Conservation (phyloP, 768 basidiomycete genomes). For the Suillus subluteus region DNA sequence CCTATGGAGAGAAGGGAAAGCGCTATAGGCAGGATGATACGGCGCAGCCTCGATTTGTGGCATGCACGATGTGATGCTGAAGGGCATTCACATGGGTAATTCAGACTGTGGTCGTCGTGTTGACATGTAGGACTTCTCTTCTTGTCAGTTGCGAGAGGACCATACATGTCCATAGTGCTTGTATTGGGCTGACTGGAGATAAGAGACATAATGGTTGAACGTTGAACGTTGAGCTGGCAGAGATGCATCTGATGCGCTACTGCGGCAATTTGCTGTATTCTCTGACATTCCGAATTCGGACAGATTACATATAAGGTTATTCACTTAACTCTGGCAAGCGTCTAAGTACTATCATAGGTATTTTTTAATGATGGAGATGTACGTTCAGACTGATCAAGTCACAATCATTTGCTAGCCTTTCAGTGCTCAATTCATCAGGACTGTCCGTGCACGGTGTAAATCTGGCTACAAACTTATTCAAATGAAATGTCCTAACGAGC, state of each 20-base stretch:
- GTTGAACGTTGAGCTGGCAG: not conserved
- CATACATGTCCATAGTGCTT: conserved; percentile 25
- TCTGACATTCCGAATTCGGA: not conserved
- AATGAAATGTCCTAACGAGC: not conserved
- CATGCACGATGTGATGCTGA: conserved; percentile 34
- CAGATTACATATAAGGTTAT: too few species aligned
- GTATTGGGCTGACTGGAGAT: conserved; percentile 32
- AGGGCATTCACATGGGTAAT: conserved; percentile 24
- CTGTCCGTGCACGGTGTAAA: not conserved
- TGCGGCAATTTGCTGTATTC: not conserved
- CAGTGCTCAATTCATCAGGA: not conserved
- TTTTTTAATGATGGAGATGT: too few species aligned
- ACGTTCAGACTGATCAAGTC: not conserved
- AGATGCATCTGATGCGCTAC: not conserved
- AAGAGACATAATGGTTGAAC: conserved; percentile 25
- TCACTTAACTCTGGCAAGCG: not conserved
- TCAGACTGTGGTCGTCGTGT: conserved; percentile 20
- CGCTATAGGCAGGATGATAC: conserved; percentile 40
- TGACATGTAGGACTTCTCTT: conserved; percentile 29
- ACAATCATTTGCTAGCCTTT: not conserved
- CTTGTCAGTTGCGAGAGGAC: conserved; percentile 12
- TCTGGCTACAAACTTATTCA: not conserved
- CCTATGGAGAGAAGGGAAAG: conserved; percentile 36
- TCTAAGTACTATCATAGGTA: not conserved
- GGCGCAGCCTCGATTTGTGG: conserved; percentile 35